phyloP scores from a whole-genome alignment of 176 grass and related monocot genomes.

The Aegilops longissima region DNA sequence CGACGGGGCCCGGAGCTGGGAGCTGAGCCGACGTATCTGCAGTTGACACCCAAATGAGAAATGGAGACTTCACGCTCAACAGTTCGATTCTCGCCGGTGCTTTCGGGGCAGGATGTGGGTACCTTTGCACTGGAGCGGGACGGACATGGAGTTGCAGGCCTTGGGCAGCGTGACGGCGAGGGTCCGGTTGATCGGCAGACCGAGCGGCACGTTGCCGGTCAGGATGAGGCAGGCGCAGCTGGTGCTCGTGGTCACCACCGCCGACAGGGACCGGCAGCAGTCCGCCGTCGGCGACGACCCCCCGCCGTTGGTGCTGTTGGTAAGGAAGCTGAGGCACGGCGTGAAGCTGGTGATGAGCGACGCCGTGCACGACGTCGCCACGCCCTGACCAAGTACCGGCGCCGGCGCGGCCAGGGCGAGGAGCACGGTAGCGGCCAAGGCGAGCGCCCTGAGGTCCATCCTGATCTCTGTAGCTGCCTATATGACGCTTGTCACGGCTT shows the following conservation, averaged over 20 bases:
- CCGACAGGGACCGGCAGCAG: constrained; percentile 59
- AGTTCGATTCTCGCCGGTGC: not conserved
- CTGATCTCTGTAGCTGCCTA: not conserved
- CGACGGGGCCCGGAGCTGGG: constrained; percentile 48
- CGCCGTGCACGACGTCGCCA: constrained; percentile 52
- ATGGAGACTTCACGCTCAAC: not conserved
- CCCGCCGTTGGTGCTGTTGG: constrained; percentile 49
- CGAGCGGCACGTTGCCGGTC: constrained; percentile 67
- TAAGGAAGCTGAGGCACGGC: constrained; percentile 74
- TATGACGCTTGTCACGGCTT: not conserved
- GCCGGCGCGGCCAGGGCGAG: not conserved
- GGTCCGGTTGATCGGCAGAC: constrained; percentile 71
- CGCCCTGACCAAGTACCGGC: constrained; percentile 46
- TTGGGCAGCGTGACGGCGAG: constrained; percentile 59
- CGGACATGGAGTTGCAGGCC: constrained; percentile 50
- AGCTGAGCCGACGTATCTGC: constrained; percentile 56
- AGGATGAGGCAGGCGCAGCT: constrained; percentile 77
- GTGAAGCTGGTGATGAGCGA: constrained; percentile 73
- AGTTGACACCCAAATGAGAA: not conserved
- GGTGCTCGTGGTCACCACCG: constrained; percentile 39
- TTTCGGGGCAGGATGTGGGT: not conserved
- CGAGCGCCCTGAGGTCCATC: not conserved
- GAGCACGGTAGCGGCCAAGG: not conserved
- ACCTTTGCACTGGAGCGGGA: constrained; percentile 76
- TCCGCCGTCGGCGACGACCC: constrained; percentile 57